Base-by-base conservation (phyloP, 352 stramenopile species). In the Phytophthora constricta region DNA sequence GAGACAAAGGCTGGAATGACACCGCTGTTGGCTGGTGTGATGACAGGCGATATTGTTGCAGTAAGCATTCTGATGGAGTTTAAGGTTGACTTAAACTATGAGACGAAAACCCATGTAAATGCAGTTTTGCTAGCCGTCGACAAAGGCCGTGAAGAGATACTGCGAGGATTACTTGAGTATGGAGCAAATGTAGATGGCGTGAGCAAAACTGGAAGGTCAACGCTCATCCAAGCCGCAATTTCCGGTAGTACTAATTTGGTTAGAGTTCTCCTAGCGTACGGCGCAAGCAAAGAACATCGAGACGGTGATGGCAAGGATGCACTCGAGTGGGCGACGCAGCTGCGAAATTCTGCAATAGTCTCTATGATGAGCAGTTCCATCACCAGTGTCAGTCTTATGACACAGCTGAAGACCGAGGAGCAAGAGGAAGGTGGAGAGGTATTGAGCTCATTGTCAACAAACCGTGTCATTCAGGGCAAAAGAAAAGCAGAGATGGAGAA, bases 11-110 rank as follows among this genome's bases (percentile, higher is more conserved):
- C 33, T 2, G 84, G 82, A 11, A 70, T 89, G 49, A 91, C 84
- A 11, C 82, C 84, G 3, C 31, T 93, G 4, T 27, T 91, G 16
- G 76, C 80, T 10, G 58, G 46, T 11, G 57, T 90, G 4, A 76
- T 87, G 68, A 76, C 62, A 1, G 67, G 82, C 31, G 72, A 90
- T 34, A 41, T 80, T 28, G 75, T 91, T 10, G 76, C 75, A 2
- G 19, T 87, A 17, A 67, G 58, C 22, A 79, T 91, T 42, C 59
- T 90, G 22, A 43, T 73, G 9, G 77, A 90, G 47, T 89, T 86
- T 48, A 66, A 55, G 11, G 81, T 71, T 0, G 37, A 82, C 16
- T 17, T 86, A 19, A 51, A 58, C 14, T 57, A 78, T 26, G 77
- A 89, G 46, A 86, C 77, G 2, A 71, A 63, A 4, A 27, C 58